Conservation (phyloP, 192 early-diverging fungal species). For the Coemansia sp. region DNA sequence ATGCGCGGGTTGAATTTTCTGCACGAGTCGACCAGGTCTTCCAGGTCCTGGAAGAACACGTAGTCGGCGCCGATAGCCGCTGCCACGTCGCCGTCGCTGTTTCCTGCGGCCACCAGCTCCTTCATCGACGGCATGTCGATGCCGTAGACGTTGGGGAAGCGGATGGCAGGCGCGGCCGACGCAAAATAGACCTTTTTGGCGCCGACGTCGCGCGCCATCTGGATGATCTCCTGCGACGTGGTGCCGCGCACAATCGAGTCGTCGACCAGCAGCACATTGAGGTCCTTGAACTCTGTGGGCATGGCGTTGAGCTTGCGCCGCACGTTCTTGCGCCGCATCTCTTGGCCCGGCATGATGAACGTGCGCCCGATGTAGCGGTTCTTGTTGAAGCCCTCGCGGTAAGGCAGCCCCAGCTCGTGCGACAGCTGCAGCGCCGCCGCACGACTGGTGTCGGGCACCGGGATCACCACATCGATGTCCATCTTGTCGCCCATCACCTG, state of each 20-base stretch:
- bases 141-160: slow-evolving; percentile 99
- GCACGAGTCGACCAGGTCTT: slow-evolving; percentile 83
- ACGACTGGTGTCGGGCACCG: slow-evolving; percentile 96
- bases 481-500: slow-evolving; percentile 69
- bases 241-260: slow-evolving; percentile 99
- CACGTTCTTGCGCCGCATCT: slow-evolving; percentile 85
- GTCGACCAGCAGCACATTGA: slow-evolving; percentile 98
- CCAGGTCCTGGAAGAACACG: slow-evolving; percentile 91
- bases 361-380: slow-evolving; percentile 99
- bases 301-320: slow-evolving; percentile 98
- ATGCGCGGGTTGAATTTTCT: slow-evolving; percentile 83
- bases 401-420: slow-evolving; percentile 82
- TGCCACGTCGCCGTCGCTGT: slow-evolving; percentile 83
- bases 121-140: slow-evolving; percentile 97
- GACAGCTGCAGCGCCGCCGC: slow-evolving; percentile 92
- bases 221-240: slow-evolving; percentile 97
- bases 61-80: slow-evolving; percentile 88
- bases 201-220: slow-evolving; percentile 98
- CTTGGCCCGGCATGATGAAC: slow-evolving; percentile 99
- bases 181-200: slow-evolving; percentile 99
- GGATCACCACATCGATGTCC: slow-evolving; percentile 99
- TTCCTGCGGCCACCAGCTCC: slow-evolving; percentile 86
- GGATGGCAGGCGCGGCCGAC: slow-evolving; percentile 93
- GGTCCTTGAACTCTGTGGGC: slow-evolving; percentile 92
- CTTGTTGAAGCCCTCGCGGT: slow-evolving; percentile 99